Conservation (phyloP, 331 rosid species). For the Acacia concinna region DNA sequence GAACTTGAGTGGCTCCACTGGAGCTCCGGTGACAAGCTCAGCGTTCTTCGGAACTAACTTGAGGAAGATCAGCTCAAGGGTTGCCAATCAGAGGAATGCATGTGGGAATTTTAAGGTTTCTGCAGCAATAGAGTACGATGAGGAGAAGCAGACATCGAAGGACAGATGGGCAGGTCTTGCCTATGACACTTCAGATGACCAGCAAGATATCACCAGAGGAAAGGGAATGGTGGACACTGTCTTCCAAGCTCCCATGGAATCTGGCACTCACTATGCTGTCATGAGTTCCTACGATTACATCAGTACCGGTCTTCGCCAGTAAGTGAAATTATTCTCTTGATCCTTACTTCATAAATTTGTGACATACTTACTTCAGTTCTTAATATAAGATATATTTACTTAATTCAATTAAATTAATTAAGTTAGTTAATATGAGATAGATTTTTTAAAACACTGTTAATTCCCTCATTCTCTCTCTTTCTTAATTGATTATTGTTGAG, state of each 20-base stretch:
- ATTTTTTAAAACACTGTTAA: too few relatives aligned
- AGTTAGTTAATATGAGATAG: too few relatives aligned
- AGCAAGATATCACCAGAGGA: slow-evolving; percentile 86
- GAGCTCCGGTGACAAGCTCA: slow-evolving; percentile 40
- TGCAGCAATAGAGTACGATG: slow-evolving; percentile 53
- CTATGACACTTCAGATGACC: slow-evolving; percentile 75
- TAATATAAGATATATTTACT: too few relatives aligned
- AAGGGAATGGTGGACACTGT: slow-evolving; percentile 78
- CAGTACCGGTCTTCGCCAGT: slow-evolving; percentile 80
- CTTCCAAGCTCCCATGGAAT: slow-evolving; percentile 68
- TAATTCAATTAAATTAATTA: too few relatives aligned
- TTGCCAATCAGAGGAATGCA: slow-evolving; percentile 22
- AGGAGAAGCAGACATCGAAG: slow-evolving; percentile 57
- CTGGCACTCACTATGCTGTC: slow-evolving; percentile 81
- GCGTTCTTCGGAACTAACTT: slow-evolving; percentile 52
- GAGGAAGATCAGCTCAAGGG: slow-evolving; percentile 37
- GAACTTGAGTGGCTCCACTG: slow-evolving; percentile 44
- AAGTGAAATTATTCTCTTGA: slow-evolving; percentile 32
- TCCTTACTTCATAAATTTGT: too few relatives aligned
- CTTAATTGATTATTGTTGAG: too few relatives aligned
- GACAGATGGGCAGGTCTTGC: slow-evolving; percentile 89
- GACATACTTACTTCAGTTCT: too few relatives aligned
- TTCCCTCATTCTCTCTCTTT: too few relatives aligned
- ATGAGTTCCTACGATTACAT: slow-evolving; percentile 76
- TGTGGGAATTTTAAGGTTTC: slow-evolving; percentile 50